These are phyloP conservation scores for Parietaria judaica DNA, from an alignment of 306 rosid species.

Conservation along the genomic window DNA sequence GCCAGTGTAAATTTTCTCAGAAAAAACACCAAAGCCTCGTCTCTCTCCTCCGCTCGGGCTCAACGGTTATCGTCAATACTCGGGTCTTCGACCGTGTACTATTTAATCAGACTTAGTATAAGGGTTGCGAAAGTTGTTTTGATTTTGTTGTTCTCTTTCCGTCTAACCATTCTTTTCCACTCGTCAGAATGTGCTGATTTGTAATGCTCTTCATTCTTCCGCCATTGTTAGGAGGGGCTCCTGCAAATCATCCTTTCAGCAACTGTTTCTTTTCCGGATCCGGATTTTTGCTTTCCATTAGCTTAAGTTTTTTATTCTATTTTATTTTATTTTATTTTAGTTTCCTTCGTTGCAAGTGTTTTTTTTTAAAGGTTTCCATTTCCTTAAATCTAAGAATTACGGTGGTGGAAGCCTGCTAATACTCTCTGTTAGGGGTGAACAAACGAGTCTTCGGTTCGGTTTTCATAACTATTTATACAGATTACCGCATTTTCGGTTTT, in stretches of 20 bases:
- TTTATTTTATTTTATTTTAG: constrained; percentile 5
- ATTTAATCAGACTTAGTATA: constrained; percentile 18
- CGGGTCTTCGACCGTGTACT: constrained; percentile 31
- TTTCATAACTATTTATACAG: too few relatives aligned
- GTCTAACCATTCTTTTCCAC: constrained; percentile 33
- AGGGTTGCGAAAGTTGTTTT: constrained; percentile 25
- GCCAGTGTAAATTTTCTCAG: constrained; percentile 15
- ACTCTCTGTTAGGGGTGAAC: constrained; percentile 9
- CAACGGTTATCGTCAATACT: constrained; percentile 24
- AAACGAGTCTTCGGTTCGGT: too few relatives aligned
- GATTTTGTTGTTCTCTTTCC: constrained; percentile 6
- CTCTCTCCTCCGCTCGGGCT: constrained; percentile 8
- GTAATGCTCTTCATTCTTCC: constrained; percentile 16
- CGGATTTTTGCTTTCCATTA: constrained; percentile 6
- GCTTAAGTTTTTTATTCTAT: not conserved
- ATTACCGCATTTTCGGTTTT: too few relatives aligned
- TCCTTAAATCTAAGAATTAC: constrained; percentile 4
- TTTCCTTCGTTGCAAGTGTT: not conserved
- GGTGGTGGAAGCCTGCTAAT: constrained; percentile 1
- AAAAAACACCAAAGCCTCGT: constrained; percentile 16
- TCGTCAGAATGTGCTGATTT: constrained; percentile 24
- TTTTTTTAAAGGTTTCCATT: constrained; percentile 14
- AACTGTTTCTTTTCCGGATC: constrained; percentile 13
- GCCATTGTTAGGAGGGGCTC: constrained; percentile 18
- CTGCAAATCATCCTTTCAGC: constrained; percentile 16